phyloP scores from a whole-genome alignment of 345 rosid species.

The Rhizophora apiculata region DNA sequence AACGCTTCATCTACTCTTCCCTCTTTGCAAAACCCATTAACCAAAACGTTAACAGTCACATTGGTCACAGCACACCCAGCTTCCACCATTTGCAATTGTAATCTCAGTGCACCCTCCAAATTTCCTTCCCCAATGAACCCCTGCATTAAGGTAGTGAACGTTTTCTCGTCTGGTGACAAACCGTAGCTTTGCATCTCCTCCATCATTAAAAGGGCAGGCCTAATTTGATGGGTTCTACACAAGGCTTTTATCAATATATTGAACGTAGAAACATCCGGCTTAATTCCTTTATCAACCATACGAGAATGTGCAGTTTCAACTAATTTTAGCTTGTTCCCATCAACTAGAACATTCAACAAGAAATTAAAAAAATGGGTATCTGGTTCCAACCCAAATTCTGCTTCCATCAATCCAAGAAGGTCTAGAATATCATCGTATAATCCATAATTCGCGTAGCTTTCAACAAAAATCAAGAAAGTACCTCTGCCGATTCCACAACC shows the following conservation, averaged over 20 bases:
- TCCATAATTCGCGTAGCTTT: constrained; percentile 57
- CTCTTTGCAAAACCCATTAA: constrained; percentile 79
- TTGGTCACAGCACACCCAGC: constrained; percentile 48
- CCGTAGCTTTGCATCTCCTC: constrained; percentile 77
- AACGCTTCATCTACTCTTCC: constrained; percentile 71
- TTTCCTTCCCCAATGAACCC: constrained; percentile 83
- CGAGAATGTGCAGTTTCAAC: constrained; percentile 61
- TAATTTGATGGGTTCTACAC: constrained; percentile 82
- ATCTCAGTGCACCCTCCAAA: constrained; percentile 67
- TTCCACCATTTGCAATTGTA: constrained; percentile 58
- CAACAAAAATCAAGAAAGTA: constrained; percentile 50
- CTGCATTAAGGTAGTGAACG: constrained; percentile 82
- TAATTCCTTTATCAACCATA: constrained; percentile 56
- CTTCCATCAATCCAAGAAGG: constrained; percentile 53
- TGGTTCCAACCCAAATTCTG: constrained; percentile 48
- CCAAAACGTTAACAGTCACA: constrained; percentile 77
- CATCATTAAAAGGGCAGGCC: constrained; percentile 81
- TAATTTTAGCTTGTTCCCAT: constrained; percentile 63
- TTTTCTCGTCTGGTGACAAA: constrained; percentile 72
- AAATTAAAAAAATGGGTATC: constrained; percentile 66
- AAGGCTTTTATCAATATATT: constrained; percentile 78
- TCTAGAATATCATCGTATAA: constrained; percentile 54
- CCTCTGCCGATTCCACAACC: constrained; percentile 42
- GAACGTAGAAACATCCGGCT: constrained; percentile 79
- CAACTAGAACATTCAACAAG: constrained; percentile 76